phyloP scores from a whole-genome alignment of 306 rosid species.

The Trifolium pratense region DNA sequence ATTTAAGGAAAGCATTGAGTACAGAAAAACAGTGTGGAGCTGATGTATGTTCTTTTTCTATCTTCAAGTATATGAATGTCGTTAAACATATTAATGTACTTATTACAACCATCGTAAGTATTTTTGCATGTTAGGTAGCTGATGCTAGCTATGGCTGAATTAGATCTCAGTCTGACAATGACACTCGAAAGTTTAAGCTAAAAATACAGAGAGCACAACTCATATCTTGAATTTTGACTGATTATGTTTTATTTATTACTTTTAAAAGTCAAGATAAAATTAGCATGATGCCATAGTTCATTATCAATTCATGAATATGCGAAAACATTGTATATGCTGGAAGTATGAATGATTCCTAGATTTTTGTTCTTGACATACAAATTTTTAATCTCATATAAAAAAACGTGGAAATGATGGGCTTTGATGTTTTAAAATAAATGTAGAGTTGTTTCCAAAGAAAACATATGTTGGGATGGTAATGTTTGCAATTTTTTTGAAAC shows the following conservation, averaged over 20 bases:
- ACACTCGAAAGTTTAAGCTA: background rate
- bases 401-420: background rate
- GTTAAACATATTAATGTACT: background rate
- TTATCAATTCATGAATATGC: background rate
- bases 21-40: slow-evolving; percentile 72
- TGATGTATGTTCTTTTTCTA: slow-evolving; percentile 59
- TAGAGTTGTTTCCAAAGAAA: background rate
- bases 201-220: background rate
- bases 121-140: background rate
- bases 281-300: background rate
- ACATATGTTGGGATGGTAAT: background rate
- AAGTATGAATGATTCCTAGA: background rate
- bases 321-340: background rate
- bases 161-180: background rate
- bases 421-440: background rate
- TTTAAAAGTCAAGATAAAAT: background rate
- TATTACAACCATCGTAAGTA: background rate
- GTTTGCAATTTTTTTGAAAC: background rate
- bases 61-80: slow-evolving; percentile 12
- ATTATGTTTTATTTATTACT: background rate
- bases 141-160: background rate
- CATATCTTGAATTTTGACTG: background rate
- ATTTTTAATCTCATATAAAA: background rate
- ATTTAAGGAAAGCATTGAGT: slow-evolving; percentile 63
- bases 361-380: background rate